Evolutionary conservation across 2,329 filamentous ascomycete genomes (phyloP).

Genomic region (Fusarium mundagurra): DNA sequence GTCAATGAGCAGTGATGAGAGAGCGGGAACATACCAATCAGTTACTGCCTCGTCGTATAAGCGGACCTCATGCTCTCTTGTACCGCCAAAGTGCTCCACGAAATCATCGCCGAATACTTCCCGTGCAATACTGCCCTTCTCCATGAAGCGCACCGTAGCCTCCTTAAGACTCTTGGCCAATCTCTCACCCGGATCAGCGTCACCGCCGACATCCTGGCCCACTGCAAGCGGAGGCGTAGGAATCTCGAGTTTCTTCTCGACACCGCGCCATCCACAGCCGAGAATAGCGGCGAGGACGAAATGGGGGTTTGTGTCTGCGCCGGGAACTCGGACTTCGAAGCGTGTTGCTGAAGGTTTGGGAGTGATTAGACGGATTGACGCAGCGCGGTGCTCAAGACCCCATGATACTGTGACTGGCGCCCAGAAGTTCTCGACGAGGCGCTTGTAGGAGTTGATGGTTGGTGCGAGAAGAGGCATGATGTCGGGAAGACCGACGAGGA

Average conservation of each 20-base stretch:
- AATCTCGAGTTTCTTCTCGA: conserved; percentile 91
- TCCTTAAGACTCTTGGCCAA: conserved; percentile 88
- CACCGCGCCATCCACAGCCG: conserved; percentile 87
- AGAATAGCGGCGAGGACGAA: conserved; percentile 88
- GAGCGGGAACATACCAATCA: conserved; percentile 77
- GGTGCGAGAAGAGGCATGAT: conserved; percentile 96
- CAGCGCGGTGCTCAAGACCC: conserved; percentile 94
- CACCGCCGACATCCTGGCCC: conserved; percentile 82
- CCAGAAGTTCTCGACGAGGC: conserved; percentile 99
- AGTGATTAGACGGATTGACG: conserved; percentile 88
- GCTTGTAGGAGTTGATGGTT: conserved; percentile 97
- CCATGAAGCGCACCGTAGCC: conserved; percentile 81
- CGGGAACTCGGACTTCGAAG: conserved; percentile 91
- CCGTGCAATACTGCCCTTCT: conserved; percentile 84
- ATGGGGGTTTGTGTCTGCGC: conserved; percentile 92
- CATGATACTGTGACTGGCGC: conserved; percentile 97
- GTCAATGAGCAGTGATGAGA: neutral
- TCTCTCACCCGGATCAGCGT: conserved; percentile 75
- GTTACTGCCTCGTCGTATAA: conserved; percentile 97
- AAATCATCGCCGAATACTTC: conserved; percentile 95
- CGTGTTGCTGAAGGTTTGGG: conserved; percentile 88
- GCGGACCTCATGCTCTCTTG: conserved; percentile 88
- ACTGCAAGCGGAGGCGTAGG: conserved; percentile 84
- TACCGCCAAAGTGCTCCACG: conserved; percentile 94
- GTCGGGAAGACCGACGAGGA: conserved; percentile 89